Evolutionary conservation across 352 stramenopile species (phyloP), one percentile per base, ranked within the genome.

Genomic region (Phytopythium aichiense): DNA sequence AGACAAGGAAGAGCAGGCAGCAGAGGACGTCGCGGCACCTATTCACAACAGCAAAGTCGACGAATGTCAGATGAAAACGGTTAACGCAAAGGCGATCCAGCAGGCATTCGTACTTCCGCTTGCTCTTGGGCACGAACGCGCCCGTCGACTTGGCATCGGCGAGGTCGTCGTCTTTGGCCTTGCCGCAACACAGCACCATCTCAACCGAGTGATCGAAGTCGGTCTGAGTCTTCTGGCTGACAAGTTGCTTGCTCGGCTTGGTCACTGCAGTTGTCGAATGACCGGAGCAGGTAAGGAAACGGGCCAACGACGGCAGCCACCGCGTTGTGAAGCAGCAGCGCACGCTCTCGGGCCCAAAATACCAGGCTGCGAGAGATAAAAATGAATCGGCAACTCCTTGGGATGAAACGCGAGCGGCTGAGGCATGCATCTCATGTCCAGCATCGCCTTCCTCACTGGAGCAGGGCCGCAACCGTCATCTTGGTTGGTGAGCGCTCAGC

Each of bases 11-110:
- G 23, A 94, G 59, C 12, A 92, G 57, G 28, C 85, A 89, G 67
- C 87, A 96, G 7, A 94, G 60, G 11, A 85, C 73, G 58, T 96
- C 88, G 40, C 85, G 85, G 51, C 85, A 94, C 60, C 85, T 93
- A 40, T 23, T 46, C 38, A 23, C 22, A 3, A 18, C 9, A 7
- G 15, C 7, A 0, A 25, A 22, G 22, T 6, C 18, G 7, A 45
- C n/a, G 52, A 46, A 7, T 62, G 49, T 49, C 20, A 49, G 6
- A 40, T 56, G 20, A 4, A 11, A 13, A 43, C 18, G 7, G 20
- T 51, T 22, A 60, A 49, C 23, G 20, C 43, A 38, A 23, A 25
- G 33, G 20, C 18, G 2, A 12, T 4, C 53, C 5, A 18, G 28
- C n/a, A 7, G 8, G 7, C 3, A 25, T 30, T 15, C 63, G 37